Percentiles rank a stretch among this genome's conserved stretches.
Conservation (phyloP, 129 eudicot genomes). For the Centrapalus pauciflorus region DNA sequence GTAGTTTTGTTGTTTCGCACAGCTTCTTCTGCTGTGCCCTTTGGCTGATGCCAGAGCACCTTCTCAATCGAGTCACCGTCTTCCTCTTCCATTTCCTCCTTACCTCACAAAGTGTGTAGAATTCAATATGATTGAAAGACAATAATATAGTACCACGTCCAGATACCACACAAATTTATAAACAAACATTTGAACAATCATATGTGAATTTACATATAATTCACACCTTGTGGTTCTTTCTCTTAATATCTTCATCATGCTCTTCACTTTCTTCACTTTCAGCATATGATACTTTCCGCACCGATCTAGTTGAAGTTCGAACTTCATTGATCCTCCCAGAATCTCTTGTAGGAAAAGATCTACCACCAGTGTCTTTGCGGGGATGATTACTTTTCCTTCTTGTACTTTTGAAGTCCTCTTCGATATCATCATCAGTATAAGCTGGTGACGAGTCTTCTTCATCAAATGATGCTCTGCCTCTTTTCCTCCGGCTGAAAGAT, state of each 20-base stretch:
- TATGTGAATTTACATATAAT: conserved; percentile 5
- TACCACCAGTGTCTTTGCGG: conserved; percentile 41
- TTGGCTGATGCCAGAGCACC: conserved; percentile 99
- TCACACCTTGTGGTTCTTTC: conserved; percentile 75
- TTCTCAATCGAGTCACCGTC: conserved; percentile 88
- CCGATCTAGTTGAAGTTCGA: conserved; percentile 75
- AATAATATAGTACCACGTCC: neutral
- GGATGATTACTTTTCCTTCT: conserved; percentile 43
- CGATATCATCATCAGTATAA: conserved; percentile 66
- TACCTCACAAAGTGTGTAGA: conserved; percentile 21
- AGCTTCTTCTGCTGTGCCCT: conserved; percentile 94
- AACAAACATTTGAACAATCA: neutral
- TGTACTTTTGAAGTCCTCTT: conserved; percentile 50
- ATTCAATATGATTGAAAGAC: conserved; percentile 5
- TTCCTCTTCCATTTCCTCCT: conserved; percentile 94
- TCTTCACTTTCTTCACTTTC: conserved; percentile 97
- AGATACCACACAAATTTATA: too few relatives aligned
- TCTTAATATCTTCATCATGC: conserved; percentile 64
- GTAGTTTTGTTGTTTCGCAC: conserved; percentile 53
- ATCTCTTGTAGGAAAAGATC: conserved; percentile 33
- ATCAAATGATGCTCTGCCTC: conserved; percentile 54
- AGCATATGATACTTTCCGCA: conserved; percentile 88
- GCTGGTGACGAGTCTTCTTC: conserved; percentile 71
- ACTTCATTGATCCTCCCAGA: conserved; percentile 59
- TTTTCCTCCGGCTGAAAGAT: conserved; percentile 49